phyloP scores from a whole-genome alignment of 2,329 filamentous ascomycete species.

The Hymenoscyphus occultus region DNA sequence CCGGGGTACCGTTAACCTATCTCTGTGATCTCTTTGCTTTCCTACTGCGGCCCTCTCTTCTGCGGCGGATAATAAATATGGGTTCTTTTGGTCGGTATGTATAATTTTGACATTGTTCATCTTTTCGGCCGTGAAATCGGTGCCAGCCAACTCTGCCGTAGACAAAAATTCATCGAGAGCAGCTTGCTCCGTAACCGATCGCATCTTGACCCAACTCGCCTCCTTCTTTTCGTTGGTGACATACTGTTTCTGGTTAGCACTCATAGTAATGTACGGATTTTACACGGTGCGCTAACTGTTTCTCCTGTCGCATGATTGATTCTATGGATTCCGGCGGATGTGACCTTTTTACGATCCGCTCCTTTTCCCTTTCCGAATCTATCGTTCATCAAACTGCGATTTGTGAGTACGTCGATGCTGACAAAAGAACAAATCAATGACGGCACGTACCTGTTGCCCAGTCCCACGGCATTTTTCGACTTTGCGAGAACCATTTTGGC shows the following conservation, averaged over 20 bases:
- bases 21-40: slow-evolving; percentile 80
- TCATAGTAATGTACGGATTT: not conserved
- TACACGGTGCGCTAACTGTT: slow-evolving; percentile 46
- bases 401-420: slow-evolving; percentile 11
- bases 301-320: slow-evolving; percentile 79
- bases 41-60: slow-evolving; percentile 76
- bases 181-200: slow-evolving; percentile 94
- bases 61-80: slow-evolving; percentile 79
- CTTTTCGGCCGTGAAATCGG: slow-evolving; percentile 98
- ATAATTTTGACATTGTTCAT: slow-evolving; percentile 99
- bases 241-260: slow-evolving; percentile 54
- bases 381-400: slow-evolving; percentile 86
- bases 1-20: slow-evolving; percentile 80
- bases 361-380: slow-evolving; percentile 94
- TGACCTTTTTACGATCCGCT: slow-evolving; percentile 71
- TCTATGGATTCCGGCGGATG: slow-evolving; percentile 51
- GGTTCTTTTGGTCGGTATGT: slow-evolving; percentile 93
- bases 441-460: slow-evolving; percentile 64
- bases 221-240: slow-evolving; percentile 88
- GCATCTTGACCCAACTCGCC: slow-evolving; percentile 98
- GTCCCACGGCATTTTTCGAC: slow-evolving; percentile 89
- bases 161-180: slow-evolving; percentile 95
- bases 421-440: not conserved
- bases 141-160: slow-evolving; percentile 94
- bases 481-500: slow-evolving; percentile 72